These are phyloP conservation scores for Lyophyllum decastes DNA, from an alignment of 768 basidiomycete genomes.

Conservation along the genomic window DNA sequence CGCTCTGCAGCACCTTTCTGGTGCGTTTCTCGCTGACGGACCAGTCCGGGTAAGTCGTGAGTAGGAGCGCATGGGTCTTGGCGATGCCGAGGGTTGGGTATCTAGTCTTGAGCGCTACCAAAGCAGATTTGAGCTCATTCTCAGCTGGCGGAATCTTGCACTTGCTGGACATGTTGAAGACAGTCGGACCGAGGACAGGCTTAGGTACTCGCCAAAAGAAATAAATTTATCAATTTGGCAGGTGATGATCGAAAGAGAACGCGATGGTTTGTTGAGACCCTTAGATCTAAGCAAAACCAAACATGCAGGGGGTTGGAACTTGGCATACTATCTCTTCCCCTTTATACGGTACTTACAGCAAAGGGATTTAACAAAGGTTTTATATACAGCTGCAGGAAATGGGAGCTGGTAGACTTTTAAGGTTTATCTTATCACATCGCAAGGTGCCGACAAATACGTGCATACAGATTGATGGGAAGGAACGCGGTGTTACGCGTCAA, in stretches of 20 bases:
- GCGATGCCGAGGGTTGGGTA: conserved; percentile 69
- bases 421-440: not conserved
- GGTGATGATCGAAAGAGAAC: conserved; percentile 3
- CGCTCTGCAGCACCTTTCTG: conserved; percentile 65
- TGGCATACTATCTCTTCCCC: too few species aligned
- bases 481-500: conserved; percentile 25
- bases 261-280: not conserved
- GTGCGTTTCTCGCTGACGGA: conserved; percentile 83
- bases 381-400: too few species aligned
- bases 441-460: conserved; percentile 9
- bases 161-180: conserved; percentile 5
- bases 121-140: conserved; percentile 56
- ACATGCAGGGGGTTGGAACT: too few species aligned
- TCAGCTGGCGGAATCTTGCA: conserved; percentile 53
- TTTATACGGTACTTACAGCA: too few species aligned
- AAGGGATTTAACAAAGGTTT: too few species aligned
- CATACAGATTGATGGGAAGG: conserved; percentile 5
- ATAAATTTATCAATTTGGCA: conserved; percentile 15
- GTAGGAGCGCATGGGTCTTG: conserved; percentile 69
- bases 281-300: conserved; percentile 17
- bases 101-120: conserved; percentile 53
- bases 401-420: too few species aligned
- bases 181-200: not conserved
- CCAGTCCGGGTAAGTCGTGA: conserved; percentile 66
- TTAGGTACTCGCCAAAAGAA: not conserved